Evolutionary conservation across 1,139 yeast genomes (phyloP).

Genomic region (Yamadazyma friedrichii): DNA sequence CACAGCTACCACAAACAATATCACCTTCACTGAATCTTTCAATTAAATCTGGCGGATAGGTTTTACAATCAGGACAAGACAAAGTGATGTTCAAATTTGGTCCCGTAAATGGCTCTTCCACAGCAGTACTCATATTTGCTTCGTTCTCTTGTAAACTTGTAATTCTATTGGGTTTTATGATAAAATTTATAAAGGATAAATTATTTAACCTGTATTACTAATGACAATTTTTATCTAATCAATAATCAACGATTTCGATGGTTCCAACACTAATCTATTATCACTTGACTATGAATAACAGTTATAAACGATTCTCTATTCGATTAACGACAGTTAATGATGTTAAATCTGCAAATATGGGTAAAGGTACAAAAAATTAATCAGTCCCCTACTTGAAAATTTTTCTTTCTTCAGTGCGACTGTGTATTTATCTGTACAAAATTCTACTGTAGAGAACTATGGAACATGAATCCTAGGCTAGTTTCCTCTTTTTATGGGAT

Average conservation of each 20-base stretch:
- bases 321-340: neutral
- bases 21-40: constrained; percentile 97
- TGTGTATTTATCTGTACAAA: neutral
- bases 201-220: too few species aligned
- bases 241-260: too few species aligned
- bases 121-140: constrained; percentile 4
- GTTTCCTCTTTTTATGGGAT: constrained; percentile 1
- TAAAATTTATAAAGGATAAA: too few species aligned
- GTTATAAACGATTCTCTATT: neutral
- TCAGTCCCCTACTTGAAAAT: constrained; percentile 2
- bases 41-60: constrained; percentile 90
- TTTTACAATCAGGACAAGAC: constrained; percentile 95
- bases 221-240: too few species aligned
- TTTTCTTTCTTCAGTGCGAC: constrained; percentile 1
- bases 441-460: too few species aligned
- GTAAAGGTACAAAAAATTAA: constrained; percentile 5
- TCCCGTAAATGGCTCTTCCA: constrained; percentile 40
- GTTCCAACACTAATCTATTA: too few species aligned
- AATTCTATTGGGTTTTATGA: too few species aligned
- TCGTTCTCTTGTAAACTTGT: neutral
- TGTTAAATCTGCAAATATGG: neutral
- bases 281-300: too few species aligned
- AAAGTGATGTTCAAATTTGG: constrained; percentile 85
- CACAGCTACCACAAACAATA: constrained; percentile 96
- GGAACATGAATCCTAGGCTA: neutral